Conservation (phyloP, 1,284 basidiomycete genomes). For the Pisolithus thermaeus region DNA sequence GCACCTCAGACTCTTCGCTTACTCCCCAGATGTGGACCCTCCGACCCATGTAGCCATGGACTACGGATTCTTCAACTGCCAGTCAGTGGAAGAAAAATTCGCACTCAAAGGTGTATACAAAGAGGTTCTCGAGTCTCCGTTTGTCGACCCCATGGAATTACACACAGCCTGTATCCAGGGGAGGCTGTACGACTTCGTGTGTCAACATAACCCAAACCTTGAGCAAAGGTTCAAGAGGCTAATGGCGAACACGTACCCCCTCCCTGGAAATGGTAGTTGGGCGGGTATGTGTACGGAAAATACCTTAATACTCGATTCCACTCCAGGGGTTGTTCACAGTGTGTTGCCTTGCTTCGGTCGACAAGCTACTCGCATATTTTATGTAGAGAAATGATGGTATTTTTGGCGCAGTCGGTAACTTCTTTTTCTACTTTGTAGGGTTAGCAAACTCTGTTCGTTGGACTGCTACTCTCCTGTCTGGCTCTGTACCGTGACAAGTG, state of each 20-base stretch:
- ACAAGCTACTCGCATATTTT: neutral
- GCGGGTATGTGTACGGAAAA: neutral
- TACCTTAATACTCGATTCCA: neutral
- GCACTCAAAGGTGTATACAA: neutral
- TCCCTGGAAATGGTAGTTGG: neutral
- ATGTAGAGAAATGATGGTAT: neutral
- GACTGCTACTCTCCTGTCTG: too few species aligned
- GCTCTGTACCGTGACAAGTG: too few species aligned
- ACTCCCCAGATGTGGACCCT: neutral
- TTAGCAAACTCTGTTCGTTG: too few species aligned
- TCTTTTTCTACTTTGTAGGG: too few species aligned
- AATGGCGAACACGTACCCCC: neutral
- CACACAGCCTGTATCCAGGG: neutral
- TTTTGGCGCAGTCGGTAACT: too few species aligned
- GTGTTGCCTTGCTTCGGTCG: neutral
- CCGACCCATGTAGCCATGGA: neutral
- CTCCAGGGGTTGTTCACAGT: neutral
- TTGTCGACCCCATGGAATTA: conserved; percentile 1
- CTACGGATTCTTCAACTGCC: neutral
- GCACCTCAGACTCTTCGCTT: neutral
- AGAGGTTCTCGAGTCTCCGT: neutral
- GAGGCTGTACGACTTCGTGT: neutral
- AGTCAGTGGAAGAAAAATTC: neutral
- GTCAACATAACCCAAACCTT: neutral
- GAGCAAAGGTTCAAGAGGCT: conserved; percentile 1